Evolutionary conservation across 1,284 basidiomycete genomes (phyloP), one percentile per base, ranked within the genome.

Genomic region (Exobasidium rhododendri): DNA sequence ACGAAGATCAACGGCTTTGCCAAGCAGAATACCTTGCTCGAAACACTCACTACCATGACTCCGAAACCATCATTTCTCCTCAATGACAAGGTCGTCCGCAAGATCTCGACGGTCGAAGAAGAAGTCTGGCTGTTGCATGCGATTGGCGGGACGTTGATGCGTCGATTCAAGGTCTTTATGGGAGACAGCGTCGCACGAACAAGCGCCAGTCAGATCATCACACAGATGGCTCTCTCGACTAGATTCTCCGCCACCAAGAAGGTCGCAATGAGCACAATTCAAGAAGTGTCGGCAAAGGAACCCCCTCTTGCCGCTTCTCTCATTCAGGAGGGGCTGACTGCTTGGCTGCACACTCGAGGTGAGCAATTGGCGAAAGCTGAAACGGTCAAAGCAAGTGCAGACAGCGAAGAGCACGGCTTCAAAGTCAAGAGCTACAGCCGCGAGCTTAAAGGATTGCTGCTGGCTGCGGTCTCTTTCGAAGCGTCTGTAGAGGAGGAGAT

Each of bases 61-160:
- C 65, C 69, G 24, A 79, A 78, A 61, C 70, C 73, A 20, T 77
- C 77, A 47, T 79, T 79, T 66, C 69, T 79, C 11, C 62, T 79
- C 10, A 64, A 63, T 26, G 77, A 76, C 29, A 74, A 74, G 63
- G 71, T 79, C 44, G 66, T 65, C 55, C 73, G 73, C 29, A 74
- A 73, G 57, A 63, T 74, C 30, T 54, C 67, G 14, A 65, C 69
- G 1, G 61, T 59, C 0, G 70, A 69, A 6, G 70, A 75, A 40
- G 68, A 72, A 58, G 49, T 61, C n/a, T 74, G 69, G 72, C 69
- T 74, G 17, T 61, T 69, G 30, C 58, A 64, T 13, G 71, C 70
- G 31, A 56, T 73, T 46, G 62, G 66, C 46, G 56, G 56, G 32
- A 40, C 67, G 54, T 43, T 73, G 22, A 45, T 54, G 30, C 58